Conservation (phyloP, 805 yeast species). For the Wickerhamiella brachini region DNA sequence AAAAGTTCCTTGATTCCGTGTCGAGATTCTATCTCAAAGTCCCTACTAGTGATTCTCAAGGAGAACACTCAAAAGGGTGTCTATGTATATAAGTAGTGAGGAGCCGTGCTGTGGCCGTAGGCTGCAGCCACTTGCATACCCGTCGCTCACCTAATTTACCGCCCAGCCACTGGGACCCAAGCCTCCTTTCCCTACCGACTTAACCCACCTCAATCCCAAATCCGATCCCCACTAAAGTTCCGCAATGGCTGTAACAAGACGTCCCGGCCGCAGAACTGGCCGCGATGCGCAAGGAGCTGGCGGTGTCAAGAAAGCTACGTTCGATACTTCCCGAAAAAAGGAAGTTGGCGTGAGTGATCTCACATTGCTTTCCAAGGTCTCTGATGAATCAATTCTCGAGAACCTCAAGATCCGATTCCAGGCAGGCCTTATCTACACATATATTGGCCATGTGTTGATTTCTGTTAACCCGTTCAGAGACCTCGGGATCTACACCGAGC, state of each 20-base stretch:
- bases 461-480: slow-evolving; percentile 96
- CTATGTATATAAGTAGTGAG: too few relatives aligned
- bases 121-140: background rate
- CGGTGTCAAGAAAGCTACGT: slow-evolving; percentile 74
- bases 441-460: slow-evolving; percentile 86
- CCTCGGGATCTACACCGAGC: slow-evolving; percentile 84
- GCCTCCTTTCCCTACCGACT: background rate
- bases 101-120: too few relatives aligned
- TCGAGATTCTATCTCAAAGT: too few relatives aligned
- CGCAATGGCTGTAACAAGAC: slow-evolving; percentile 63
- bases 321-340: slow-evolving; percentile 74
- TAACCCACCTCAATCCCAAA: background rate
- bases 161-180: background rate
- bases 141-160: background rate
- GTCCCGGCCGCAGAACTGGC: slow-evolving; percentile 52
- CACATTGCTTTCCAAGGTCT: slow-evolving; percentile 73
- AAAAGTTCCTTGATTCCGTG: too few relatives aligned
- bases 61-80: too few relatives aligned
- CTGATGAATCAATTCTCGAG: slow-evolving; percentile 86
- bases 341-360: slow-evolving; percentile 98
- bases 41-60: too few relatives aligned
- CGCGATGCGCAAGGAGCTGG: slow-evolving; percentile 39
- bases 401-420: slow-evolving; percentile 79
- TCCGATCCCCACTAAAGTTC: background rate
- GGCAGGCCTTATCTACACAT: slow-evolving; percentile 82